Conservation (phyloP, 202 grass and related monocot genomes). For the Setaria italica region DNA sequence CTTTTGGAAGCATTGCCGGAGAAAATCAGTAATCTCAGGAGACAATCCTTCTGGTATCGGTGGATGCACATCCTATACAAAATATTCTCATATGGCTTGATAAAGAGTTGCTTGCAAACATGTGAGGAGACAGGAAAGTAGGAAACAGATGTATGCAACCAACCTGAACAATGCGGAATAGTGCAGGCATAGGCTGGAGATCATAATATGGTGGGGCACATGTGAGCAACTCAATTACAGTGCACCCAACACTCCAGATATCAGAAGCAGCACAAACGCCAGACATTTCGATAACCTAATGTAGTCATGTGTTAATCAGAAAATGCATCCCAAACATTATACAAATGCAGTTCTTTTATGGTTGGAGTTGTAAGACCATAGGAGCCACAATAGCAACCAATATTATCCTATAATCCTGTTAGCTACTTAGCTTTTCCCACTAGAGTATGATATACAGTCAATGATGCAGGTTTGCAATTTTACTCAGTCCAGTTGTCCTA, state of each 20-base stretch:
- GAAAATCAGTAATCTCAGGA: conserved; percentile 96
- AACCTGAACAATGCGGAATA: conserved; percentile 98
- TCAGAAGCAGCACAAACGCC: conserved; percentile 97
- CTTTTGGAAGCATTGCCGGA: conserved; percentile 96
- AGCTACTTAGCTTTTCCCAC: not conserved
- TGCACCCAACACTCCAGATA: conserved; percentile 99
- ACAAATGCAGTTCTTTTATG: conserved; percentile 1
- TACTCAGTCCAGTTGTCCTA: not conserved
- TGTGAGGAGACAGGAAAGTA: conserved; percentile 1
- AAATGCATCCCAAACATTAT: not conserved
- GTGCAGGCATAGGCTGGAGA: conserved; percentile 99
- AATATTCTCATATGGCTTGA: conserved; percentile 30
- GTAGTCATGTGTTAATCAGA: conserved; percentile 31
- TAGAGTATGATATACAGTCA: conserved; percentile 10
- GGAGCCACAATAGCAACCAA: not conserved
- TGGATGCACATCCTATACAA: conserved; percentile 85
- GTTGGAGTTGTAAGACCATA: conserved; percentile 1
- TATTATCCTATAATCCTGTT: conserved; percentile 16
- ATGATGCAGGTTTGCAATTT: conserved; percentile 26
- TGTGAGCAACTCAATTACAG: conserved; percentile 94
- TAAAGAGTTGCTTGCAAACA: conserved; percentile 8
- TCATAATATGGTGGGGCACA: conserved; percentile 98
- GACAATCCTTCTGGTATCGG: conserved; percentile 96
- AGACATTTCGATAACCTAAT: conserved; percentile 98
- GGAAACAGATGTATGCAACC: conserved; percentile 29